Evolutionary conservation across 2,329 filamentous ascomycete species (phyloP).

Genomic region (Aspergillus arachidicola): DNA sequence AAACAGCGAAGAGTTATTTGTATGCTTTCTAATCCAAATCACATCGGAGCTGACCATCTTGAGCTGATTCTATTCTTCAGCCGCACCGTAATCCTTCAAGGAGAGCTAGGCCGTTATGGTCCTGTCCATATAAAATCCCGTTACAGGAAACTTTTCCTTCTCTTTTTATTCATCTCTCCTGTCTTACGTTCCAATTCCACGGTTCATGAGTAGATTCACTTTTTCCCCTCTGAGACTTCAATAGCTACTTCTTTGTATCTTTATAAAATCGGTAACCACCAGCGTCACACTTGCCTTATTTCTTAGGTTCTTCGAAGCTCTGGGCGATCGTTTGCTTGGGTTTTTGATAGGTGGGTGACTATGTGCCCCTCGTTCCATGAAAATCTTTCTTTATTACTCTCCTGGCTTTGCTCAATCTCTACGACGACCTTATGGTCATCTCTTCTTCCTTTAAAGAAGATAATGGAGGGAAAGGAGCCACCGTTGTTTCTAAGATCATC

Average conservation of each 20-base stretch:
- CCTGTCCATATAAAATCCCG: not conserved
- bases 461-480: not conserved
- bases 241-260: not conserved
- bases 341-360: not conserved
- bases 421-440: not conserved
- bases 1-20: not conserved
- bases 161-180: not conserved
- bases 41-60: not conserved
- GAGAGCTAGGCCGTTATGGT: not conserved
- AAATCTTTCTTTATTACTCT: not conserved
- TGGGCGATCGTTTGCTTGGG: not conserved
- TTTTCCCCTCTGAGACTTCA: not conserved
- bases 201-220: not conserved
- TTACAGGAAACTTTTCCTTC: not conserved
- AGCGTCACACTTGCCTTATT: not conserved
- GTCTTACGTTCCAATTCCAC: not conserved
- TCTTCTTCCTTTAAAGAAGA: not conserved
- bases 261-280: not conserved
- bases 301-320: not conserved
- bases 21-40: slow-evolving; percentile 1
- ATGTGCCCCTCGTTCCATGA: not conserved
- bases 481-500: not conserved
- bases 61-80: not conserved
- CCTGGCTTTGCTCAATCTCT: not conserved
- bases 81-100: not conserved